Evolutionary conservation across 2,329 filamentous ascomycete species (phyloP), one percentile per base, ranked within the genome.

Genomic region (Aspergillus novofumigatus): DNA sequence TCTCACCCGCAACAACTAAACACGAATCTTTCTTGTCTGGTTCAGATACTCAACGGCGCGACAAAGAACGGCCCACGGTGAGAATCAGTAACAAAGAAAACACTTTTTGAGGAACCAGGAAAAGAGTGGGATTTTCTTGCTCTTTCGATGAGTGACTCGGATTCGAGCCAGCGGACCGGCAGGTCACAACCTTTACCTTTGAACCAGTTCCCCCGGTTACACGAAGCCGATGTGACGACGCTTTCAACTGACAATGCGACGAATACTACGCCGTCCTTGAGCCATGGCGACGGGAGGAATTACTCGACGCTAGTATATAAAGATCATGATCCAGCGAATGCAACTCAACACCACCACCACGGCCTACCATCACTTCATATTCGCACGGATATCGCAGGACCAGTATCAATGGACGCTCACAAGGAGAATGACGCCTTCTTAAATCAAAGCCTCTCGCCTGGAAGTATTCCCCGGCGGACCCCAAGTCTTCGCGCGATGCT

Each of bases 401-500:
- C 56, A 29, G 63, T 61, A 26, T 68, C 69, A 2, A 61, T 67
- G 55, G 71, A 65, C 41, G 66, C 71, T 11, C 59, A 62, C 35
- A 66, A 66, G 48, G 72, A 74, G 26, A 60, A 63, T 23, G 75
- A 78, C 55, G 54, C 64, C 32, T 64, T 66, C 32, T 60, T 77
- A 29, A 72, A 74, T n/a, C 69, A 74, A 25, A 77, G 75, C 59
- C 55, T 71, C 20, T 79, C 77, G 21, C 72, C 75, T 2, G 69
- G 72, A 45, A 78, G 77, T 58, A 65, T 79, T 23, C 74, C 74
- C 3, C 73, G 69, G 41, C 75, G 78, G 32, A 76, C 75, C 5
- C 75, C 77, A 23, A 80, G 78, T 65, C 60, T 79, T 26, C 72
- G 76, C 58, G 72, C 72, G 8, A 67, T 75, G 17, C 67, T 77